Conservation (phyloP, 495 filamentous ascomycete species). For the Penicillium tannophilum region DNA sequence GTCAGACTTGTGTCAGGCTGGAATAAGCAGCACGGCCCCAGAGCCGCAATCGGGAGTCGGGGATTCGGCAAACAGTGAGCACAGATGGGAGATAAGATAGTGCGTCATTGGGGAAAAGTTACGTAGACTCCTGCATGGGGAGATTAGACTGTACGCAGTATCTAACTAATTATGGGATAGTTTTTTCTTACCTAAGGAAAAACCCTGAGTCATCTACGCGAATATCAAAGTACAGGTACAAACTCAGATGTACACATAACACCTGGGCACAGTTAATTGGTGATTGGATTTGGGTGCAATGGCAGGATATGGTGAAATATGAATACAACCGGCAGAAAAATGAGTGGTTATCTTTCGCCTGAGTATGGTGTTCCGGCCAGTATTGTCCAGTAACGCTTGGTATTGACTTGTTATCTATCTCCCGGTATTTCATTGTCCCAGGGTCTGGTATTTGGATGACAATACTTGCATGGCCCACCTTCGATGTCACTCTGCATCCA, state of each 20-base stretch:
- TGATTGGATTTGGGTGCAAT: not conserved
- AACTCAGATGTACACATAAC: too few relatives aligned
- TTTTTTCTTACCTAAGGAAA: not conserved
- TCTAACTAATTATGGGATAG: not conserved
- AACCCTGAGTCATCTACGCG: conserved; percentile 1
- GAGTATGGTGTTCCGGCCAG: not conserved
- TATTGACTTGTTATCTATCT: not conserved
- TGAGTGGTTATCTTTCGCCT: not conserved
- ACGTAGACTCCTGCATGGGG: too few relatives aligned
- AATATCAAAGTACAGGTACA: not conserved
- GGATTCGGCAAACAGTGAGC: not conserved
- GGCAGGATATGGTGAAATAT: not conserved
- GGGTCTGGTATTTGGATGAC: not conserved
- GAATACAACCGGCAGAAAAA: conserved; percentile 5
- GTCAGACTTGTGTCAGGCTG: not conserved
- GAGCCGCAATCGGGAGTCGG: conserved; percentile 30
- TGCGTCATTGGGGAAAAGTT: not conserved
- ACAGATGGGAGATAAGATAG: conserved; percentile 6
- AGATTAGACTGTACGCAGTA: too few relatives aligned
- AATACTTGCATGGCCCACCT: not conserved
- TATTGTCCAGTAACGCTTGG: not conserved
- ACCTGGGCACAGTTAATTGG: too few relatives aligned
- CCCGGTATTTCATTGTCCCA: not conserved
- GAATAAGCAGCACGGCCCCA: conserved; percentile 16
- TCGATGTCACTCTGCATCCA: not conserved